phyloP scores from a whole-genome alignment of 169 alveolate genomes.

The Plasmodium gonderi region DNA sequence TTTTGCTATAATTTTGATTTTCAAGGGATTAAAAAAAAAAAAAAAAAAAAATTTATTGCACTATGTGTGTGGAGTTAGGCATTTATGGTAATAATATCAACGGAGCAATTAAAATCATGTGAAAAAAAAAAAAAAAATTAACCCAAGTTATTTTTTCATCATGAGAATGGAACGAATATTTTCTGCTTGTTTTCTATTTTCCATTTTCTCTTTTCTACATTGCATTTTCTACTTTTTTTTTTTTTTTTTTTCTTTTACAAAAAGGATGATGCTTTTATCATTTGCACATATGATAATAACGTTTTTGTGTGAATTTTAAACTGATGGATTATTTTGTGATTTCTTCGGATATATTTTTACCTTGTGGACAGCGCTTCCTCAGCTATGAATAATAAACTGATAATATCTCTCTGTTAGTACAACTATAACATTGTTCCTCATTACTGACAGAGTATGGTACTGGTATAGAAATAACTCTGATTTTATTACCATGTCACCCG shows the following conservation, averaged over 20 bases:
- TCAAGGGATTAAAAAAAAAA: slow-evolving; percentile 15
- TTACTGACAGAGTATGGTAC: neutral
- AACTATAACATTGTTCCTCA: neutral
- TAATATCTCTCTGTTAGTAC: no score
- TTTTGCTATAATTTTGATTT: neutral
- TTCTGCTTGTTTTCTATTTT: slow-evolving; percentile 3
- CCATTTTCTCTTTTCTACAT: neutral
- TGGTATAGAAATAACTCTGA: no score
- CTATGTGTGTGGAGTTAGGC: no score
- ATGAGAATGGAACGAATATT: slow-evolving; percentile 2
- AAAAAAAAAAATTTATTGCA: neutral
- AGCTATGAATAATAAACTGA: neutral
- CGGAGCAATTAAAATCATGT: neutral
- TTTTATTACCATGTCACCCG: no score
- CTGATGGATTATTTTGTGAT: neutral
- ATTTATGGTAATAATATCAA: no score
- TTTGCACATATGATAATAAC: neutral
- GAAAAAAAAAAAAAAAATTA: no score
- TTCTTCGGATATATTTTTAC: neutral
- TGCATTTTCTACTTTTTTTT: neutral
- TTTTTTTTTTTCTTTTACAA: neutral
- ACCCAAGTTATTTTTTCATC: slow-evolving; percentile 21
- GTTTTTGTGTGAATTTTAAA: neutral
- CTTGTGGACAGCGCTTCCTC: neutral
- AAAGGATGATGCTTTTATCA: slow-evolving; percentile 6